Conservation (phyloP, 495 filamentous ascomycete genomes). For the Tricharina praecox region DNA sequence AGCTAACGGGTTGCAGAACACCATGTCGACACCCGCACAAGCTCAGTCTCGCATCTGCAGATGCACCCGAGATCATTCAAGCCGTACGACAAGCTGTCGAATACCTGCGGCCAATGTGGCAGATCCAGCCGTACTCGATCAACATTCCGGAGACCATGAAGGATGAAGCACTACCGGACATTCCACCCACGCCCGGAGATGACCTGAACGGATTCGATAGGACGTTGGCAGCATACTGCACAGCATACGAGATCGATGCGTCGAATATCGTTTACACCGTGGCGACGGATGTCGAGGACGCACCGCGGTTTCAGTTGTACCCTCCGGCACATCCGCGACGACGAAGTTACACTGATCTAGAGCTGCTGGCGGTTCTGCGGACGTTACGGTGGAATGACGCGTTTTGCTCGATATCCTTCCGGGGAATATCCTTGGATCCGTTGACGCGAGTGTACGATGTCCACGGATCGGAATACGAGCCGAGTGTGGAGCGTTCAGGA, state of each 20-base stretch:
- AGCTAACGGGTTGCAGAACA: conserved; percentile 34
- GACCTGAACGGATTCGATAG: conserved; percentile 67
- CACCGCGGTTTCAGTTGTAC: conserved; percentile 68
- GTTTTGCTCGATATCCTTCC: conserved; percentile 72
- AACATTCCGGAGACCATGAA: conserved; percentile 27
- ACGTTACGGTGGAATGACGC: conserved; percentile 83
- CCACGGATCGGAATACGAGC: conserved; percentile 47
- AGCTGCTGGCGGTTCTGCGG: conserved; percentile 72
- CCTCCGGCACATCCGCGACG: conserved; percentile 40
- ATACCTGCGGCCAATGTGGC: conserved; percentile 69
- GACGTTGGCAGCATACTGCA: conserved; percentile 70
- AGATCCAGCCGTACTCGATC: conserved; percentile 49
- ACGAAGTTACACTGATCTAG: conserved; percentile 48
- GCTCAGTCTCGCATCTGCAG: conserved; percentile 62
- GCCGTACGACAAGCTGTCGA: conserved; percentile 56
- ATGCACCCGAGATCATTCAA: conserved; percentile 58
- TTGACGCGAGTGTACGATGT: conserved; percentile 45
- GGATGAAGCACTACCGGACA: conserved; percentile 21
- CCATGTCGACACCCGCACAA: conserved; percentile 47
- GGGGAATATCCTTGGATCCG: conserved; percentile 50
- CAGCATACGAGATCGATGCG: conserved; percentile 39
- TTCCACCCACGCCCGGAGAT: conserved; percentile 40
- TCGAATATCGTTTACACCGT: conserved; percentile 64
- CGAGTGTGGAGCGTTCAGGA: conserved; percentile 40
- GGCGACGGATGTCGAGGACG: conserved; percentile 58